These are phyloP conservation scores for Zygoascus hellenicus DNA, from an alignment of 1,139 yeast genomes.

Conservation along the genomic window DNA sequence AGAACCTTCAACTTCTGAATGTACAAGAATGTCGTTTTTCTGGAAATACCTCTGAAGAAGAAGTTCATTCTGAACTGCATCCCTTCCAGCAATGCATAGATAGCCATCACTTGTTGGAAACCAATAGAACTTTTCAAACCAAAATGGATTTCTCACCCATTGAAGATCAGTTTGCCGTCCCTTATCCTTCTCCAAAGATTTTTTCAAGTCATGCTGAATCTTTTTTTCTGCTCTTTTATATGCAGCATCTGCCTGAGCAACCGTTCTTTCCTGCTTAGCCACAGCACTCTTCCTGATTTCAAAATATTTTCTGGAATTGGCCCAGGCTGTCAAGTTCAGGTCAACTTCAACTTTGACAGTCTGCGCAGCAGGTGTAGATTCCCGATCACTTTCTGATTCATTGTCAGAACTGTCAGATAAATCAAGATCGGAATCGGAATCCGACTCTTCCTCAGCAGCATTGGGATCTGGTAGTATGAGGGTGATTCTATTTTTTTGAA, in stretches of 20 bases:
- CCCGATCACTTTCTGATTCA: constrained; percentile 32
- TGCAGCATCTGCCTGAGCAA: constrained; percentile 71
- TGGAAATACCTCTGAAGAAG: constrained; percentile 71
- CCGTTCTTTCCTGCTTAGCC: constrained; percentile 75
- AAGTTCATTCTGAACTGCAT: constrained; percentile 76
- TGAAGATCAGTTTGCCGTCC: constrained; percentile 46
- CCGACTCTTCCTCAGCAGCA: constrained; percentile 33
- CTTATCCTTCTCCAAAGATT: constrained; percentile 57
- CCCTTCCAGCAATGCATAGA: constrained; percentile 81
- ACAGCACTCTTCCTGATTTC: constrained; percentile 72
- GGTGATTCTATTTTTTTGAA: constrained; percentile 63
- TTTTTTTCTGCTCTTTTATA: constrained; percentile 79
- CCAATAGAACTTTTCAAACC: constrained; percentile 96
- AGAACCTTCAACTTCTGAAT: constrained; percentile 71
- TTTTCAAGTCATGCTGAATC: constrained; percentile 65
- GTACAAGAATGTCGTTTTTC: constrained; percentile 64
- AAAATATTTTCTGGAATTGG: constrained; percentile 85
- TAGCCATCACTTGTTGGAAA: constrained; percentile 86
- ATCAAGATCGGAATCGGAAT: constrained; percentile 32
- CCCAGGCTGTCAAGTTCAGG: constrained; percentile 68
- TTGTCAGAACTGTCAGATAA: constrained; percentile 30
- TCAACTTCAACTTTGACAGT: constrained; percentile 59
- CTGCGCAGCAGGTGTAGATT: constrained; percentile 15
- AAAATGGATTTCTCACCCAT: constrained; percentile 63
- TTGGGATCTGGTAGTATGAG: constrained; percentile 51